Conservation (phyloP, 805 yeast genomes). For the Candida endomychidarum region DNA sequence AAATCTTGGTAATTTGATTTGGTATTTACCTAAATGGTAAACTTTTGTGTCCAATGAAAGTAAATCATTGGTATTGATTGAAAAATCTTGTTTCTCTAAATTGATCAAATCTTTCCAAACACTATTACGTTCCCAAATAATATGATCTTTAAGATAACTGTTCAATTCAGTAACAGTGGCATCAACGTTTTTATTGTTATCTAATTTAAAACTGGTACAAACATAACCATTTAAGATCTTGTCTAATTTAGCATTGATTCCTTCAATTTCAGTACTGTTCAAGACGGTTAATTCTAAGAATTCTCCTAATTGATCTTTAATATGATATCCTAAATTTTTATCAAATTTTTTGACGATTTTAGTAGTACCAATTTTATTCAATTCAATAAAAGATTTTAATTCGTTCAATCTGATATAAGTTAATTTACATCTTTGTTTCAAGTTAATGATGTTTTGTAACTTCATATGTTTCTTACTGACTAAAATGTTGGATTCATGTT, state of each 20-base stretch:
- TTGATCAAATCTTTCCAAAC: slow-evolving; percentile 98
- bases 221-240: slow-evolving; percentile 57
- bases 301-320: slow-evolving; percentile 58
- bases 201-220: slow-evolving; percentile 29
- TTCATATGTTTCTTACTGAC: slow-evolving; percentile 50
- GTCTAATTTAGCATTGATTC: slow-evolving; percentile 53
- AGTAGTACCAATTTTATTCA: slow-evolving; percentile 85
- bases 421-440: slow-evolving; percentile 64
- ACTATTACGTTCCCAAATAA: slow-evolving; percentile 96
- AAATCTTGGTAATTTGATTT: slow-evolving; percentile 44
- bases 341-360: slow-evolving; percentile 92
- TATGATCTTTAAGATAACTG: slow-evolving; percentile 76
- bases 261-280: slow-evolving; percentile 38
- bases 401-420: slow-evolving; percentile 77
- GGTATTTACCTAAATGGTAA: slow-evolving; percentile 18
- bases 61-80: slow-evolving; percentile 18
- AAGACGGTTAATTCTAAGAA: slow-evolving; percentile 33
- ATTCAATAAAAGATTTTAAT: slow-evolving; percentile 75
- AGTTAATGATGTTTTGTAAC: slow-evolving; percentile 55
- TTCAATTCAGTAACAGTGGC: slow-evolving; percentile 46
- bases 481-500: slow-evolving; percentile 46
- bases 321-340: slow-evolving; percentile 65
- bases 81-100: slow-evolving; percentile 40
- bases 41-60: slow-evolving; percentile 21
- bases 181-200: slow-evolving; percentile 50